These are phyloP conservation scores for Talaromyces funiculosus DNA, from an alignment of 2,329 filamentous ascomycete species.

Conservation along the genomic window DNA sequence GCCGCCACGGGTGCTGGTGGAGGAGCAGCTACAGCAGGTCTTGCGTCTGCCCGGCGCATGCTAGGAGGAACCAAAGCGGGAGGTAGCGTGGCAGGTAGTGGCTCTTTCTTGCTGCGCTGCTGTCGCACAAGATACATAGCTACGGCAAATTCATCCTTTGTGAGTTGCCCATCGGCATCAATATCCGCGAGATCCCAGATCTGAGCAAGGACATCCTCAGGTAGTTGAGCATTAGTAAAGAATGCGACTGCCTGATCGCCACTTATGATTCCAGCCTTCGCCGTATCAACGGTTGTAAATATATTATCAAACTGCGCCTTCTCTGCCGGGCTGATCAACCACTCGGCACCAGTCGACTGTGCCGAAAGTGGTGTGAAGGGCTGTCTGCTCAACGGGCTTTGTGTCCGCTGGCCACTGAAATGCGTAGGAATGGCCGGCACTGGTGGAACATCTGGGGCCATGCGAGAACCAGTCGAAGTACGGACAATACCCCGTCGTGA, in stretches of 20 bases:
- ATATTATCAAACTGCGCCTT: conserved; percentile 84
- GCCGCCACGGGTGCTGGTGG: conserved; percentile 26
- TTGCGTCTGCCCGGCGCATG: conserved; percentile 57
- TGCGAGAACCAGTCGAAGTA: conserved; percentile 49
- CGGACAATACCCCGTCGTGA: conserved; percentile 57
- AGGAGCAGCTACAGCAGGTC: conserved; percentile 35
- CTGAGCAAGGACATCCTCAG: conserved; percentile 82
- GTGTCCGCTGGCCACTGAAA: conserved; percentile 60
- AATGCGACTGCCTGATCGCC: conserved; percentile 93
- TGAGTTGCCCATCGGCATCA: conserved; percentile 79
- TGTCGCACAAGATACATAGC: conserved; percentile 96
- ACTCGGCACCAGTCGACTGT: conserved; percentile 60
- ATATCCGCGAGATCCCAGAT: conserved; percentile 98
- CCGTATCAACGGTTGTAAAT: conserved; percentile 76
- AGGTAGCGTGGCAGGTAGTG: conserved; percentile 71
- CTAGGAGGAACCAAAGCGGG: conserved; percentile 78
- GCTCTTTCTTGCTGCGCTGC: conserved; percentile 67
- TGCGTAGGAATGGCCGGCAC: conserved; percentile 73
- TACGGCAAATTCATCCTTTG: conserved; percentile 86
- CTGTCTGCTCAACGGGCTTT: conserved; percentile 51
- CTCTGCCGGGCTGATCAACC: conserved; percentile 76
- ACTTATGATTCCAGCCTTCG: conserved; percentile 74
- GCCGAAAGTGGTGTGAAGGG: conserved; percentile 49
- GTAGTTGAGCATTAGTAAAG: conserved; percentile 83
- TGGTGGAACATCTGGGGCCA: conserved; percentile 44